Conservation (phyloP, 345 rosid genomes). For the Linum trigynum region DNA sequence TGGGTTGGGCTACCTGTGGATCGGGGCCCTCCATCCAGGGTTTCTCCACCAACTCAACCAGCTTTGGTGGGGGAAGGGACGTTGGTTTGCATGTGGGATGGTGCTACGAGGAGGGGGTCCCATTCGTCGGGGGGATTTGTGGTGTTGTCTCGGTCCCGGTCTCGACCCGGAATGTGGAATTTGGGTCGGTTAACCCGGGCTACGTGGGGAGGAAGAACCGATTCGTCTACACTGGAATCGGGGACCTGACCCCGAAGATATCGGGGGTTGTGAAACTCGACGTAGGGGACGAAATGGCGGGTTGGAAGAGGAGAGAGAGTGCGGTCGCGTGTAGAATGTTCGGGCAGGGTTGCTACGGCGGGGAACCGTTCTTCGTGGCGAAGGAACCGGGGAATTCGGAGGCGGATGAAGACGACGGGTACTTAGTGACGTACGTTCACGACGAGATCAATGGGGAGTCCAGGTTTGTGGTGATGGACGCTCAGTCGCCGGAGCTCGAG, state of each 20-base stretch:
- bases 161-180: constrained; percentile 15
- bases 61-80: too few relatives aligned
- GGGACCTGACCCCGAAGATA: constrained; percentile 8
- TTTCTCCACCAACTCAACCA: too few relatives aligned
- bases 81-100: too few relatives aligned
- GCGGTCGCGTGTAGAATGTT: too few relatives aligned
- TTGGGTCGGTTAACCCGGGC: constrained; percentile 13
- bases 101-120: too few relatives aligned
- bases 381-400: not conserved
- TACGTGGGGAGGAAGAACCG: constrained; percentile 13
- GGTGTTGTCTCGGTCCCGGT: too few relatives aligned
- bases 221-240: constrained; percentile 10
- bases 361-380: constrained; percentile 23
- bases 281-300: constrained; percentile 22
- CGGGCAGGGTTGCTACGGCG: too few relatives aligned
- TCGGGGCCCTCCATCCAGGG: too few relatives aligned
- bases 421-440: constrained; percentile 14
- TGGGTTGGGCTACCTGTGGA: too few relatives aligned
- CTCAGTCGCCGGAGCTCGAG: too few relatives aligned
- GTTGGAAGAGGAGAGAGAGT: constrained; percentile 12
- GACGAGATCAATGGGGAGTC: constrained; percentile 16
- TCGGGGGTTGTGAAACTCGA: too few relatives aligned
- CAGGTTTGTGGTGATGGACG: constrained; percentile 18
- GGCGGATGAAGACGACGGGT: constrained; percentile 23
- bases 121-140: too few relatives aligned